Base-by-base conservation (phyloP, 208 protist genomes). In the Acanthamoeba sp. region DNA sequence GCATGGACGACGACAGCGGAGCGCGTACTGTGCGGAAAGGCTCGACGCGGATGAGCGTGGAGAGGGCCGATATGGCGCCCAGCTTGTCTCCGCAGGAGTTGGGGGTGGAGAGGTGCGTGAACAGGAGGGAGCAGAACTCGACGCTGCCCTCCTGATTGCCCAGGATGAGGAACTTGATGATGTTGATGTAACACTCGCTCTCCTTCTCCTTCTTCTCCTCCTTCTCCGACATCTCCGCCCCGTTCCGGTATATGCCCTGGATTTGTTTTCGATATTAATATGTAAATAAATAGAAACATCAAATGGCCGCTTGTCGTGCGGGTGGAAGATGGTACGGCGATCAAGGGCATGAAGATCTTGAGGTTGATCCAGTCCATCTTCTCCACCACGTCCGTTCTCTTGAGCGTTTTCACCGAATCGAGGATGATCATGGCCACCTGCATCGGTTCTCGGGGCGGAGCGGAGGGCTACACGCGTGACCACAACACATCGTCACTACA, bases 321-420 rank as follows among this genome's bases (percentile, higher is more conserved):
- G 6, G 48, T 55, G 48, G 48, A 16, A 6, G 48, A 20, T 20
- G 4, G 80, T 59, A 90, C 52, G 0, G 22, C 9, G 27, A 59
- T 27, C 14, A 90, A 16, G 6, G 52, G 27, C 16, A n/a, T 66
- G 18, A 90, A 45, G 14, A 90, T 90, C 3, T 69, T 16, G n/a
- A 14, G 42, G 22, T 90, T 66, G 14, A 90, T 90, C 82, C 82
- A 90, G 34, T 90, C 82, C 82, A 90, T 90, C 82, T 90, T 90
- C 24, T 66, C 82, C 5, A 66, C 82, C 3, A 90, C 14, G 34
- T 90, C 82, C 0, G 45, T 90, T 24, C 38, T 62, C n/a, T 66
- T 32, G 9, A 90, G 52, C 34, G 82, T 38, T 66, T 66, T 66
- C 36, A 84, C 52, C 55, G 82, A 69, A 29, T 90, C 82, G 24